These are phyloP conservation scores for Ophiostoma piceae DNA, from an alignment of 2,329 filamentous ascomycete genomes.

Conservation along the genomic window DNA sequence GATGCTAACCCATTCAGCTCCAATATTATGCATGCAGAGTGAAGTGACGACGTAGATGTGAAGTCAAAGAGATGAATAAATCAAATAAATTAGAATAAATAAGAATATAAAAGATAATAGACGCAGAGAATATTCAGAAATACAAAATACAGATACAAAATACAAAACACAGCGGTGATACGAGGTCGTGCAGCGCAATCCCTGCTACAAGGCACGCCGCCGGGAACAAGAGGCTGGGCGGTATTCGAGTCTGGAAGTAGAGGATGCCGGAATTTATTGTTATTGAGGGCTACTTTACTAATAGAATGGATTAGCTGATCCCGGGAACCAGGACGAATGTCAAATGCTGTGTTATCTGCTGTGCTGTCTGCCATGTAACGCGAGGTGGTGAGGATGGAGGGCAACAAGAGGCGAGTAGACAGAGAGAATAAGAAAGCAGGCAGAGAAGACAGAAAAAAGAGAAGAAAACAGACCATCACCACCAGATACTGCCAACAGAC, in stretches of 20 bases:
- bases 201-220: not conserved
- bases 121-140: not conserved
- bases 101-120: not conserved
- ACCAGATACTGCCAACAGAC: not conserved
- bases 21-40: not conserved
- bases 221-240: slow-evolving; percentile 7
- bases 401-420: not conserved
- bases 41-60: not conserved
- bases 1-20: not conserved
- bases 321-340: not conserved
- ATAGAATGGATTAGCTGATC: not conserved
- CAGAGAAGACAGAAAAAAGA: too few species aligned
- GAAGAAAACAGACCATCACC: too few species aligned
- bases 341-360: not conserved
- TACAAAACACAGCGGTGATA: not conserved
- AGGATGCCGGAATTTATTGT: not conserved
- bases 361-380: not conserved
- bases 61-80: not conserved
- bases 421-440: too few species aligned
- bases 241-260: not conserved
- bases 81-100: not conserved
- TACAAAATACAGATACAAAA: not conserved
- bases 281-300: not conserved
- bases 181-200: not conserved
- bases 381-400: not conserved